A percentile compares a stretch with the other conserved stretches of the same genome.
Evolutionary conservation across 768 basidiomycete species (phyloP).

Genomic region (Sarcodon aspratus): DNA sequence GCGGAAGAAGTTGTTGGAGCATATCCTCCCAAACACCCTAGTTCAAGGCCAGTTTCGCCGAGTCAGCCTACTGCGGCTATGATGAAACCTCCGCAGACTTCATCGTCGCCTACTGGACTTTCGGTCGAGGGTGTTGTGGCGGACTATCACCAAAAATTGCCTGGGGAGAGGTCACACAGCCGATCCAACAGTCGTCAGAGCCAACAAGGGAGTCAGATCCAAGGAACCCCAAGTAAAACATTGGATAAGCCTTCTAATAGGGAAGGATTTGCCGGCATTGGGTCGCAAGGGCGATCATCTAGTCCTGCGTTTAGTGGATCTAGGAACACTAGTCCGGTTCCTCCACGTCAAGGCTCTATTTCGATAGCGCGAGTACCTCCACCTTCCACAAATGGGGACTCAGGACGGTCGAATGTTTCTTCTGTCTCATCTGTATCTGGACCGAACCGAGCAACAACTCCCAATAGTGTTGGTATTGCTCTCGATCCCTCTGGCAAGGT

Average conservation of each 20-base stretch:
- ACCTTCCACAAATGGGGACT: constrained; percentile 5
- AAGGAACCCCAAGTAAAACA: constrained; percentile 17
- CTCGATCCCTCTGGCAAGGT: constrained; percentile 76
- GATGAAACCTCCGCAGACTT: constrained; percentile 52
- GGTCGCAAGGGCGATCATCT: constrained; percentile 55
- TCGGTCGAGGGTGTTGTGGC: constrained; percentile 63
- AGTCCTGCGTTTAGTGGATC: constrained; percentile 43
- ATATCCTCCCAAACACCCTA: constrained; percentile 40
- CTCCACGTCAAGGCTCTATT: not conserved
- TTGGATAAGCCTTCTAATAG: constrained; percentile 39
- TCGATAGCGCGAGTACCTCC: not conserved
- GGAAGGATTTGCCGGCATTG: constrained; percentile 67
- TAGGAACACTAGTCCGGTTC: constrained; percentile 38
- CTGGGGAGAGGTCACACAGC: constrained; percentile 67
- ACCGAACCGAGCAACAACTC: constrained; percentile 48
- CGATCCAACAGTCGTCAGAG: constrained; percentile 33
- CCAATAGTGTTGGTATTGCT: constrained; percentile 73
- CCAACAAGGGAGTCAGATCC: constrained; percentile 16
- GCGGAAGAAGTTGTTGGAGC: constrained; percentile 73
- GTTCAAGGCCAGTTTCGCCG: constrained; percentile 68
- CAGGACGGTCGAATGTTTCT: constrained; percentile 24
- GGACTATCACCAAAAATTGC: constrained; percentile 77
- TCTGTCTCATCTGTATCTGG: constrained; percentile 13
- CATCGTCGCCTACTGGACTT: constrained; percentile 30
- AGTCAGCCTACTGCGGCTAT: constrained; percentile 62